phyloP scores from a whole-genome alignment of 805 yeast species.

The Yarrowia sp. region DNA sequence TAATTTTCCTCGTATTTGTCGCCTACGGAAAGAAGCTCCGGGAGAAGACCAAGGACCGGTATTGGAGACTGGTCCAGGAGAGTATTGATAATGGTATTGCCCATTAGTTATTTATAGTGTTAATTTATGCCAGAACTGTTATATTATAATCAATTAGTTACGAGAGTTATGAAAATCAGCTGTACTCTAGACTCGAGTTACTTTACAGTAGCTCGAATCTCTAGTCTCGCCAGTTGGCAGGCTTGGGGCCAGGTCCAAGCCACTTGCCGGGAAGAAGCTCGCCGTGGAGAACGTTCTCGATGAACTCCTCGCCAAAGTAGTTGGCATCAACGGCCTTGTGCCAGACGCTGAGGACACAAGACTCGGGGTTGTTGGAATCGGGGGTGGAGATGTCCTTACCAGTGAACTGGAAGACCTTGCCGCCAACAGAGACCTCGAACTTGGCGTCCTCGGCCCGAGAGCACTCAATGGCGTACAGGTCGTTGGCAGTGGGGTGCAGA shows the following conservation, averaged over 20 bases:
- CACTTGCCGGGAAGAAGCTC: not conserved
- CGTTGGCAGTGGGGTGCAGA: too few relatives aligned
- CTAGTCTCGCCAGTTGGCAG: not conserved
- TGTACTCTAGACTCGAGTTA: too few relatives aligned
- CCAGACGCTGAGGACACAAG: not conserved
- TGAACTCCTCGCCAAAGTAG: not conserved
- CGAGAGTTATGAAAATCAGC: too few relatives aligned
- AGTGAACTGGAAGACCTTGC: not conserved
- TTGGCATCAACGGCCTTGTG: not conserved
- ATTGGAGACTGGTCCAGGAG: constrained; percentile 15
- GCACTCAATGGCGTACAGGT: too few relatives aligned
- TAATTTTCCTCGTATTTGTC: constrained; percentile 6
- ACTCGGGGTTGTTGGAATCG: not conserved
- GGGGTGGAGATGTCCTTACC: not conserved
- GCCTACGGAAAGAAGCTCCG: constrained; percentile 44
- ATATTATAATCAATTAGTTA: too few relatives aligned
- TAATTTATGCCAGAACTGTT: too few relatives aligned
- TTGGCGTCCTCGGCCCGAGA: not conserved
- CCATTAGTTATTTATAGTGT: not conserved
- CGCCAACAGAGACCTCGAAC: not conserved
- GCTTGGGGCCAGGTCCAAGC: not conserved
- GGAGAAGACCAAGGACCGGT: not conserved
- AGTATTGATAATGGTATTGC: constrained; percentile 9
- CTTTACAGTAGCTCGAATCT: too few relatives aligned
- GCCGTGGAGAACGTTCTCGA: not conserved